Conservation (phyloP, 139 green algal species). For the Closterium sp. region DNA sequence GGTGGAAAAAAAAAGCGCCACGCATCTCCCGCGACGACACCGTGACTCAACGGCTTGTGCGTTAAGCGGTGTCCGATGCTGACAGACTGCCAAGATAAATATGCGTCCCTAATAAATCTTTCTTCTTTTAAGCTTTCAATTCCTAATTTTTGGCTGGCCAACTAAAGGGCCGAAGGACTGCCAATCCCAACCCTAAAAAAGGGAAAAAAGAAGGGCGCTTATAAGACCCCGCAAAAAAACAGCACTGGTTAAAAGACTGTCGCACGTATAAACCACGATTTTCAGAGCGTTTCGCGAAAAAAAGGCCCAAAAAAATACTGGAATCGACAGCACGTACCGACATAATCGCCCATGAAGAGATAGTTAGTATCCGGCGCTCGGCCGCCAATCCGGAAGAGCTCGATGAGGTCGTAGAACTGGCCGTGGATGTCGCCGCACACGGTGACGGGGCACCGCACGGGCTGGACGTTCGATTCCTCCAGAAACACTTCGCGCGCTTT, state of each 20-base stretch:
- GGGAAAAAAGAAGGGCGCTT: not conserved
- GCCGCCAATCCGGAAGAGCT: constrained; percentile 97
- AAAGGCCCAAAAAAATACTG: too few relatives aligned
- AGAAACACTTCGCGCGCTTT: constrained; percentile 69
- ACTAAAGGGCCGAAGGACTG: not conserved
- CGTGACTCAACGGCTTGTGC: not conserved
- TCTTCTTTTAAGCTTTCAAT: too few relatives aligned
- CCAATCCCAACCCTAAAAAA: not conserved
- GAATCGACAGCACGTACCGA: constrained; percentile 15
- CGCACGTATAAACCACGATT: not conserved
- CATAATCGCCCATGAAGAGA: constrained; percentile 98
- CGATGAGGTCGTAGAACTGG: constrained; percentile 96
- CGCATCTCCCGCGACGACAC: not conserved
- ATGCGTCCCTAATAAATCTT: not conserved
- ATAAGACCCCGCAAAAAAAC: not conserved
- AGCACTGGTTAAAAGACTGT: not conserved
- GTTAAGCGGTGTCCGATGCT: not conserved
- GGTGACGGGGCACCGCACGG: constrained; percentile 91
- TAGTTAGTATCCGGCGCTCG: constrained; percentile 97
- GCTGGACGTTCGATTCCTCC: constrained; percentile 94
- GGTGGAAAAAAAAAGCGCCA: not conserved
- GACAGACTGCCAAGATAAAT: not conserved
- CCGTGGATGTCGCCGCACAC: constrained; percentile 93
- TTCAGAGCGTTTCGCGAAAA: too few relatives aligned
- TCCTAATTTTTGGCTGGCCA: not conserved